These are phyloP conservation scores for Lycium ferocissimum DNA, from an alignment of 257 asterid genomes.

Conservation along the genomic window DNA sequence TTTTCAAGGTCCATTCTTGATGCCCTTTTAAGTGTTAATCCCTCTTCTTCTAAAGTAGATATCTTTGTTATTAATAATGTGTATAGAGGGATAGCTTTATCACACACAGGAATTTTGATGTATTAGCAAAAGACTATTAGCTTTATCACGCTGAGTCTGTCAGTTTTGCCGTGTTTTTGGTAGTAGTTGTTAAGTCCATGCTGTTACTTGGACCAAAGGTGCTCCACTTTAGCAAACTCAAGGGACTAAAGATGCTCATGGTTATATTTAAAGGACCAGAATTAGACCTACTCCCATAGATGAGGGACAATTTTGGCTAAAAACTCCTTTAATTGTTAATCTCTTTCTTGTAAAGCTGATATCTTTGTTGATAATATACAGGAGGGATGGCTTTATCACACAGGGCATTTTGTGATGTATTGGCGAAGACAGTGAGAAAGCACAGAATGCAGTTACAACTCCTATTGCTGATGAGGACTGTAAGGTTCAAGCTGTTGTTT, in stretches of 20 bases:
- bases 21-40: not conserved
- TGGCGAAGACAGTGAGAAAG: conserved; percentile 74
- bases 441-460: conserved; percentile 43
- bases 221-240: too few relatives aligned
- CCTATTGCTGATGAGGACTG: conserved; percentile 48
- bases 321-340: not conserved
- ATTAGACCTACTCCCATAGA: too few relatives aligned
- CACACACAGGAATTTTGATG: too few relatives aligned
- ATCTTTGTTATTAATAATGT: not conserved
- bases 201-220: too few relatives aligned
- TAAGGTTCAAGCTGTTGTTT: conserved; percentile 43
- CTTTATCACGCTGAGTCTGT: too few relatives aligned
- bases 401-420: conserved; percentile 86
- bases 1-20: conserved; percentile 61
- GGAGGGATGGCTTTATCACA: conserved; percentile 94
- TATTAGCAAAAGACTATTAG: too few relatives aligned
- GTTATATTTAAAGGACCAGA: too few relatives aligned
- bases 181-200: too few relatives aligned
- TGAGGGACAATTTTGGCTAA: too few relatives aligned
- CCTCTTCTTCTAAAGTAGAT: not conserved
- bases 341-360: conserved; percentile 11
- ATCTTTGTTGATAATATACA: conserved; percentile 44
- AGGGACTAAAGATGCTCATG: too few relatives aligned
- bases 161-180: too few relatives aligned
- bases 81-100: too few relatives aligned